Conservation (phyloP, 148 eudicot species). For the Vaccinium macrocarpon region DNA sequence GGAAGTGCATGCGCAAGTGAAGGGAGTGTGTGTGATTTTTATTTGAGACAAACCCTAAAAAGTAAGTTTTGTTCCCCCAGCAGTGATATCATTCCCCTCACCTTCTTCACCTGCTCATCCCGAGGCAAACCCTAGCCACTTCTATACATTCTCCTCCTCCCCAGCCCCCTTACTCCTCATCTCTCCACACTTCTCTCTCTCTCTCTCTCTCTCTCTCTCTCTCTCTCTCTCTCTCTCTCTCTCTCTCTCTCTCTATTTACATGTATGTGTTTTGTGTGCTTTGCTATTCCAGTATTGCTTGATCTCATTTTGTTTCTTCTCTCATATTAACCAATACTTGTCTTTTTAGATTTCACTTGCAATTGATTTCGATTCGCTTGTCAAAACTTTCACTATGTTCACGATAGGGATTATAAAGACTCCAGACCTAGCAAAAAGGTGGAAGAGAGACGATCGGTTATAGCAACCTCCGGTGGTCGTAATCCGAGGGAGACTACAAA, state of each 20-base stretch:
- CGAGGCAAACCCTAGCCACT: slow-evolving; percentile 34
- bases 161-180: not conserved
- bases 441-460: no score
- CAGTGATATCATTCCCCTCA: slow-evolving; percentile 51
- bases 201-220: slow-evolving; percentile 14
- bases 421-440: no score
- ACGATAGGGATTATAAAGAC: no score
- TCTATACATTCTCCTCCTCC: slow-evolving; percentile 25
- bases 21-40: slow-evolving; percentile 6
- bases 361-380: not conserved
- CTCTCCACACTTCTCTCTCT: not conserved
- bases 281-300: not conserved
- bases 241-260: not conserved
- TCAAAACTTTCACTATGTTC: no score
- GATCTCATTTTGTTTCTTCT: not conserved
- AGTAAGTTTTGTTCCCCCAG: slow-evolving; percentile 22
- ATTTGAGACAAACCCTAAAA: slow-evolving; percentile 40
- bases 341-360: not conserved
- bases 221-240: slow-evolving; percentile 4
- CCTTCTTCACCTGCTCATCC: slow-evolving; percentile 48
- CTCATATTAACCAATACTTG: not conserved
- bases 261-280: not conserved
- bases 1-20: slow-evolving; percentile 36
- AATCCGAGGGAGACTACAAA: no score
- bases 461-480: no score